Conservation (phyloP, 108 stramenopile species). For the Skeletonema menzelii region DNA sequence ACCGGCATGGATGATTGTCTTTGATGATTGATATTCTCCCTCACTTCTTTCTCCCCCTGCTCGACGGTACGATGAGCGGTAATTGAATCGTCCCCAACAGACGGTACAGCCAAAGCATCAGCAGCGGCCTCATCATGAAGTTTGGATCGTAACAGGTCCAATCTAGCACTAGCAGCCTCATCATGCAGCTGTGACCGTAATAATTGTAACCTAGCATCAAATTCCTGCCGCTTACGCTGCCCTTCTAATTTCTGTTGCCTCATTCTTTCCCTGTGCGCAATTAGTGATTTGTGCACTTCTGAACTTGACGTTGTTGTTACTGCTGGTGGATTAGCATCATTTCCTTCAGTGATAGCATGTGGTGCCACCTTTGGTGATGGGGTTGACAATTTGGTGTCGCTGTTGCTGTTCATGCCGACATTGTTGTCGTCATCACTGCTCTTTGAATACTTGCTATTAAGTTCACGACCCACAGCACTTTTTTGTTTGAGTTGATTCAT, state of each 20-base stretch:
- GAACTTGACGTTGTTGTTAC: neutral
- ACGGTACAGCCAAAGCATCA: neutral
- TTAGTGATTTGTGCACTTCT: conserved; percentile 6
- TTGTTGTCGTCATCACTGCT: neutral
- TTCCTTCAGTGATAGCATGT: conserved; percentile 5
- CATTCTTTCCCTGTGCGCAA: conserved; percentile 27
- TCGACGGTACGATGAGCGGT: neutral
- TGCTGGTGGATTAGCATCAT: no score
- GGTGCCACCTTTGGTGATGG: neutral
- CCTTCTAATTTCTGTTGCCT: conserved; percentile 24
- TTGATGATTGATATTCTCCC: neutral
- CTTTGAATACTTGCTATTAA: neutral
- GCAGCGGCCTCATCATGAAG: neutral
- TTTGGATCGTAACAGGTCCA: neutral
- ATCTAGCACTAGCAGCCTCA: neutral
- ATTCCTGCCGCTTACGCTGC: conserved; percentile 23
- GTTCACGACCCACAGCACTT: conserved; percentile 1
- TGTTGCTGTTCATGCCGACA: neutral
- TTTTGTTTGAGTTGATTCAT: conserved; percentile 21
- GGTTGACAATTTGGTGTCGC: neutral
- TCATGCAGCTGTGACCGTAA: conserved; percentile 13
- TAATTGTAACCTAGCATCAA: conserved; percentile 20
- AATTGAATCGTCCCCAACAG: neutral
- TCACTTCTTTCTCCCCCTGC: neutral
- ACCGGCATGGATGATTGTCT: neutral